Evolutionary conservation across 192 early-diverging fungal genomes (phyloP), one percentile per base, ranked within the genome.

Genomic region (Coemansia sp.): DNA sequence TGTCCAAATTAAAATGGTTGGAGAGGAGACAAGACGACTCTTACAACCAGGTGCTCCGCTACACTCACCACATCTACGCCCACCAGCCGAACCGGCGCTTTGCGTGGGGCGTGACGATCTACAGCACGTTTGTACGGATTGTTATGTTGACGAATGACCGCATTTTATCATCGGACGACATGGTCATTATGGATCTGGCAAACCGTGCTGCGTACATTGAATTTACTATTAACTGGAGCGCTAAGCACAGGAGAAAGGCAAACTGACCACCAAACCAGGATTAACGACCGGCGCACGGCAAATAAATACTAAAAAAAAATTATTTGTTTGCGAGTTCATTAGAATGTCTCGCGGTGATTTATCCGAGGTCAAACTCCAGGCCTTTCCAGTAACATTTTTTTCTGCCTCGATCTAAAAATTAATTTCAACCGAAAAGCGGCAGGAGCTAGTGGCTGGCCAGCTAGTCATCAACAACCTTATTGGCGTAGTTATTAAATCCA

Each of bases 71-170:
- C 8, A 47, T 59, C 0, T 66, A 46, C 19, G 43, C 49, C 0
- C 19, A 23, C 1, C 64, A 66, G 56, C 19, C 32, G 24, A 30
- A 66, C 49, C 28, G 47, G 18, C 56, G 64, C 18, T 66, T 66
- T 35, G 50, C 30, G 14, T 58, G 47, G 38, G 56, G 64, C 2
- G 14, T 58, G 14, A 53, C 56, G 4, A 49, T 49, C 0, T 28
- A 14, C 27, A 19, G 1, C 5, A 28, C 47, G 3, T 0, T 27
- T 0, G 22, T 47, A 22, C 4, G 4, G 11, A 19, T 25, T 0
- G 24, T 47, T 2, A 0, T 47, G 2, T 4, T 47, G n/a, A 22
- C 16, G 8, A 22, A 47, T 22, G 45, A 25, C 32, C 18, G 23
- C 12, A 29, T 43, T 0, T 18, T 45, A 12, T 43, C 46, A 5